These are phyloP conservation scores for Hypoxylon sp. DNA, from an alignment of 2,329 filamentous ascomycete genomes.

Conservation along the genomic window DNA sequence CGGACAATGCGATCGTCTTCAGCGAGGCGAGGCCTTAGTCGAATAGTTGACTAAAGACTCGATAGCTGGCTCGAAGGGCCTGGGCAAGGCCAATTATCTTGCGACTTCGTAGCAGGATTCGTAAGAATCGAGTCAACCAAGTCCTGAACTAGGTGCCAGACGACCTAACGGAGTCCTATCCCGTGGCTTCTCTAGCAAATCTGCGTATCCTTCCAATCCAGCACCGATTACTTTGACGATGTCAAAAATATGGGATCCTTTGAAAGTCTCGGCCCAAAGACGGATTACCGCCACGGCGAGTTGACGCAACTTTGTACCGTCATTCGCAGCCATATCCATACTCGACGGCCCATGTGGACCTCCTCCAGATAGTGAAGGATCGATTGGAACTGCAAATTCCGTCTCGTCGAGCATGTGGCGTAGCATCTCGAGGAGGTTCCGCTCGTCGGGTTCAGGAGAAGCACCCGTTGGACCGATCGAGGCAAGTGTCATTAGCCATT, in stretches of 20 bases:
- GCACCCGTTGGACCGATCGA: conserved; percentile 66
- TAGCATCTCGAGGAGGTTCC: conserved; percentile 68
- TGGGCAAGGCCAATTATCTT: neutral
- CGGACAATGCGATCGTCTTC: neutral
- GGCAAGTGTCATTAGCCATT: conserved; percentile 71
- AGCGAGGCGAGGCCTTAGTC: neutral
- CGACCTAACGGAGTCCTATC: conserved; percentile 63
- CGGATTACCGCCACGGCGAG: conserved; percentile 71
- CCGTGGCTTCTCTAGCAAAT: conserved; percentile 68
- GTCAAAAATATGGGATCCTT: conserved; percentile 73
- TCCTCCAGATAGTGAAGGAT: conserved; percentile 66
- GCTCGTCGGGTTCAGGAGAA: conserved; percentile 67
- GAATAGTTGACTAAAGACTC: neutral
- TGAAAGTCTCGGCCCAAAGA: conserved; percentile 74
- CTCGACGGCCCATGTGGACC: conserved; percentile 55
- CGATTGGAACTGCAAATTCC: conserved; percentile 72
- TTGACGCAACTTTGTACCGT: conserved; percentile 67
- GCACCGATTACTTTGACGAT: conserved; percentile 71
- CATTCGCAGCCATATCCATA: conserved; percentile 62
- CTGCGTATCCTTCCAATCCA: conserved; percentile 70
- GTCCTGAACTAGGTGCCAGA: conserved; percentile 50
- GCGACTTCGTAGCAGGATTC: neutral
- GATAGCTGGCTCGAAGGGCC: neutral
- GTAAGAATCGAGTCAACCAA: conserved; percentile 42
- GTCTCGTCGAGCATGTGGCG: conserved; percentile 73